Conservation (phyloP, 2,329 filamentous ascomycete genomes). For the Didymella exigua region DNA sequence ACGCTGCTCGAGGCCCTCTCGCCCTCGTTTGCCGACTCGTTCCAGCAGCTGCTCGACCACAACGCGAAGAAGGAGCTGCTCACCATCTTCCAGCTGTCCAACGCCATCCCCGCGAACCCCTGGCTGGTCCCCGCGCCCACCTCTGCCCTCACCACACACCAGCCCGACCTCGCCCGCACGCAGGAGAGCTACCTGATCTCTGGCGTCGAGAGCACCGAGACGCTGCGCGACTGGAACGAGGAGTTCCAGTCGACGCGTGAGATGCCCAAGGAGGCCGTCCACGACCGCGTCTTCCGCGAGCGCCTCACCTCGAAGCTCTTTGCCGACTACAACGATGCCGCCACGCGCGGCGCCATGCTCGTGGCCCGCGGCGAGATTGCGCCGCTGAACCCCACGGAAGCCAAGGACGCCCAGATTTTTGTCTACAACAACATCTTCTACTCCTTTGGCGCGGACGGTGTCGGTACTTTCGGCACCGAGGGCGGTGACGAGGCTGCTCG, state of each 20-base stretch:
- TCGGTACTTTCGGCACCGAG: constrained; percentile 95
- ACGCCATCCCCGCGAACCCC: constrained; percentile 87
- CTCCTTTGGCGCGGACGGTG: constrained; percentile 95
- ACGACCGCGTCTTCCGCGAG: constrained; percentile 95
- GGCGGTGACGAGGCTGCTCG: constrained; percentile 95
- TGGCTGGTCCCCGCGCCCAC: constrained; percentile 81
- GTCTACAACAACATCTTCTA: constrained; percentile 99
- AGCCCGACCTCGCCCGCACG: constrained; percentile 82
- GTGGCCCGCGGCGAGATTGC: constrained; percentile 92
- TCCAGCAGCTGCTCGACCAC: constrained; percentile 79
- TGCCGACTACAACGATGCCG: constrained; percentile 96
- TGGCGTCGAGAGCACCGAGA: constrained; percentile 92
- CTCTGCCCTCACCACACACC: constrained; percentile 71
- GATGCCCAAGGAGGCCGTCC: constrained; percentile 88
- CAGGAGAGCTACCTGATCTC: constrained; percentile 92
- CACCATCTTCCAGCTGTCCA: constrained; percentile 93
- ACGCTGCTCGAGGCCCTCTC: constrained; percentile 79
- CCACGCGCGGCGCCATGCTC: constrained; percentile 86
- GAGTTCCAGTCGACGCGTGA: constrained; percentile 97
- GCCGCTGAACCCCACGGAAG: constrained; percentile 92
- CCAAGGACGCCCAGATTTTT: constrained; percentile 92
- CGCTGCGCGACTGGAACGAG: constrained; percentile 96
- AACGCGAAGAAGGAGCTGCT: constrained; percentile 87
- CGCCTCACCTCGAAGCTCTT: constrained; percentile 93
- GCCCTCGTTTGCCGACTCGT: constrained; percentile 78